Evolutionary conservation across 2,329 filamentous ascomycete species (phyloP).

Genomic region (Monosporascus sp.): DNA sequence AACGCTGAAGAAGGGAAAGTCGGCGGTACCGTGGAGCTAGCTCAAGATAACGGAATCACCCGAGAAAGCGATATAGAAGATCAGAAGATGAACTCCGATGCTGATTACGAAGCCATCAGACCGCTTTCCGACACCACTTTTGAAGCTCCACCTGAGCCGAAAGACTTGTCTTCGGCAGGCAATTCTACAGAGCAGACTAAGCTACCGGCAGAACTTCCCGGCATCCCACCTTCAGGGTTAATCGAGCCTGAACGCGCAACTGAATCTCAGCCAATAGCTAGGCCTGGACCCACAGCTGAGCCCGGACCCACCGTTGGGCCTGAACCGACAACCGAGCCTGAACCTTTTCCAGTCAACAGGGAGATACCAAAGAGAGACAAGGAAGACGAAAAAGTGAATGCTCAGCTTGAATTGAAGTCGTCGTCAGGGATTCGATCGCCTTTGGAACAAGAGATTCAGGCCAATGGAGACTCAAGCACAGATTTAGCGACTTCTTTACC

Average conservation of each 20-base stretch:
- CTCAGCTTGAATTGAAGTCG: conserved; percentile 15
- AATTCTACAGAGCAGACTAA: not conserved
- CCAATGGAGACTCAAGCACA: not conserved
- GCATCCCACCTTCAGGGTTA: not conserved
- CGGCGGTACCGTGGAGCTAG: conserved; percentile 27
- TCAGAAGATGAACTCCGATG: not conserved
- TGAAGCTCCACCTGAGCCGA: not conserved
- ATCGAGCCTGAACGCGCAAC: not conserved
- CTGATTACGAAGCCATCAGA: not conserved
- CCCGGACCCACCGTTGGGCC: not conserved
- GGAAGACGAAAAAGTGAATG: conserved; percentile 30
- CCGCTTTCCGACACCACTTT: not conserved
- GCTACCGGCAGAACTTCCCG: not conserved
- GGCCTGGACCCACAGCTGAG: conserved; percentile 1
- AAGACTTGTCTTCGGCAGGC: not conserved
- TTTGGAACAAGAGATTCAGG: conserved; percentile 4
- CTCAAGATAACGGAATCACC: conserved; percentile 17
- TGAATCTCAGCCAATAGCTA: conserved; percentile 8
- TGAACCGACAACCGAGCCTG: conserved; percentile 4
- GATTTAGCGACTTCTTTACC: not conserved
- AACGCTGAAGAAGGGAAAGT: conserved; percentile 11
- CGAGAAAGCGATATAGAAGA: conserved; percentile 10
- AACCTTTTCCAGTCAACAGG: conserved; percentile 9
- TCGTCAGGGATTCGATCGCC: conserved; percentile 11
- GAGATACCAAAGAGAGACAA: conserved; percentile 34